Base-by-base conservation (phyloP, 2,329 filamentous ascomycete species). In the Beauveria caledonica region DNA sequence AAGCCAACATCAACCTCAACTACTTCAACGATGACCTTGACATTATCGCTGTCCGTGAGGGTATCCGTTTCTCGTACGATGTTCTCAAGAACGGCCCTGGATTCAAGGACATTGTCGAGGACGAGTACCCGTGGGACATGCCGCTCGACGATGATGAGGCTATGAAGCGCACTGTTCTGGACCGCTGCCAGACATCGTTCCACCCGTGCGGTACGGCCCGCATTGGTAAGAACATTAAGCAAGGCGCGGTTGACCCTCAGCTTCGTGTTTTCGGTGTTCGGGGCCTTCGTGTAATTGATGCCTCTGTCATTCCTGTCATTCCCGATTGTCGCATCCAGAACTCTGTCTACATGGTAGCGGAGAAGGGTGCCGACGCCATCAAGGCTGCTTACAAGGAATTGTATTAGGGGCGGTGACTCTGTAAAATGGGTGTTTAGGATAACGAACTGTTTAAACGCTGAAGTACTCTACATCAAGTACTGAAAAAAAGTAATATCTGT, bases 81-180 rank as follows among this genome's bases (percentile, higher is more conserved):
- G 71, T 86, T n/a, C 65, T 87, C 2, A 81, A 73, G 42, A 79
- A 77, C 8, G 83, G 83, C 1, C 78, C 80, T 1, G 81, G 78
- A 1, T 80, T 86, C 70, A 82, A 75, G 67, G 80, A 83, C 55
- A 74, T 83, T 52, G 72, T 84, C 10, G 71, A 70, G 1, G 74
- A 69, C 5, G 79, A 83, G 59, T 87, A 86, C 66, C 84, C 84
- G 0, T 86, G 81, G 82, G 71, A 76, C 0, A 84, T 86, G 80
- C 83, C 83, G 0, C 74, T 79, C 2, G 66, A 81, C 13, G 76
- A 76, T 1, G 81, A 86, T 56, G 77, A 80, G 60, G 78, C 72
- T 1, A 86, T 86, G 83, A 78, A 80, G 46, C 74, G 75, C 54
- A 72, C 76, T 44, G 78, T 86, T 13, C 69, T 86, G 8, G 83